phyloP scores from a whole-genome alignment of 108 stramenopile genomes.

The Stephanodiscus triporus region DNA sequence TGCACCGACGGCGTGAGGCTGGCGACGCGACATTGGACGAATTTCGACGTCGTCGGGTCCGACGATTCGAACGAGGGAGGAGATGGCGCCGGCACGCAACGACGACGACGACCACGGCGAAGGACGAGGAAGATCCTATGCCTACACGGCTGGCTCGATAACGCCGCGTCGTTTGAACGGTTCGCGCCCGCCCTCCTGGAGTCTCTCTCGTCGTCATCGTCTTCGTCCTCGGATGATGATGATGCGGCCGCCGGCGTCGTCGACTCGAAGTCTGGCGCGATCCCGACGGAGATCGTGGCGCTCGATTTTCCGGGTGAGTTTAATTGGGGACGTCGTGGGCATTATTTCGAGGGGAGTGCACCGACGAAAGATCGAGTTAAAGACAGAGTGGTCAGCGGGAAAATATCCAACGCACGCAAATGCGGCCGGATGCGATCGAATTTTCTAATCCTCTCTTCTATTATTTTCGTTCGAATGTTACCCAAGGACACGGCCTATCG shows the following conservation, averaged over 20 bases:
- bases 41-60: constrained; percentile 14
- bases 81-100: not conserved
- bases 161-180: constrained; percentile 69
- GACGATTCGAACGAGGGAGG: not conserved
- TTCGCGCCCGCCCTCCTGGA: constrained; percentile 61
- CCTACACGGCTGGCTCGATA: constrained; percentile 85
- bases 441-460: too few relatives aligned
- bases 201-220: constrained; percentile 10
- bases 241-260: not conserved
- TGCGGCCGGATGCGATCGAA: too few relatives aligned
- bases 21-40: constrained; percentile 32
- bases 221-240: not conserved
- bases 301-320: constrained; percentile 59
- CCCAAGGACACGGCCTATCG: constrained; percentile 57
- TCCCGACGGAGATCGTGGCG: constrained; percentile 53
- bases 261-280: not conserved
- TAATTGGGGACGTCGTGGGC: too few relatives aligned
- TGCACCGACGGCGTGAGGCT: constrained; percentile 48
- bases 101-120: not conserved
- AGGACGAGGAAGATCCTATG: constrained; percentile 59
- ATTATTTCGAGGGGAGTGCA: too few relatives aligned
- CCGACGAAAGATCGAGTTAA: too few relatives aligned
- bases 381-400: too few relatives aligned
- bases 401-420: too few relatives aligned
- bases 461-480: too few relatives aligned